Base-by-base conservation (phyloP, 305 asterid genomes). In the Andrographis paniculata region DNA sequence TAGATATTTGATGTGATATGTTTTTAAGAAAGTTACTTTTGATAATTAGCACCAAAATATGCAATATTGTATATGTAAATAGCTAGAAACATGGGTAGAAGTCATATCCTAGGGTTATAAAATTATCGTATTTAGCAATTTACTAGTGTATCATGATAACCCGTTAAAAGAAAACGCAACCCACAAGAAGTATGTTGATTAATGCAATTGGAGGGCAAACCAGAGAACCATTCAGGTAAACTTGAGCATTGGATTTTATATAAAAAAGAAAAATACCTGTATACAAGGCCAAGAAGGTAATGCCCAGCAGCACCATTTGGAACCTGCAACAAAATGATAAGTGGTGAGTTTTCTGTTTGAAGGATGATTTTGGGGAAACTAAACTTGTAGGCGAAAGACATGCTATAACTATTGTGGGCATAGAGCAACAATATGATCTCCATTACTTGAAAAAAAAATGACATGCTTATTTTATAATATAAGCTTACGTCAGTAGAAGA, bases 221-320 rank as follows among this genome's bases (percentile, higher is more conserved):
- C 41, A 48, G 7, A 50, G 20, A 20, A 36, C 20, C 1, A 8
- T 12, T 30, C 45, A 44, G 18, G 45, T 28, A 35, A 40, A 33
- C 42, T 42, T 17, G 41, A 31, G 52, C 60, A 56, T 27, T 23
- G 3, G 38, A 54, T 35, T 15, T 30, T 20, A 33, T 23, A 37
- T 45, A 56, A 55, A 51, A 36, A 20, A 51, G n/a, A 15, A 51
- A 42, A 35, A 57, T n/a, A 87, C 98, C 98, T 89, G 82, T 80
- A 86, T 54, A 91, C 72, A 60, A 91, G 99, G 53, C 99, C 96
- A 65, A 91, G 95, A 58, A 91, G 99, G 63, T 73, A 91, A 66
- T 91, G 99, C 37, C 99, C 96, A 48, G 96, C 80, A 33, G 99
- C 99, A 58, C 99, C 99, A 67, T 86, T 91, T 18, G 99, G 99